Base-by-base conservation (phyloP, 1,139 yeast species). In the Diutina pseudorugosa region DNA sequence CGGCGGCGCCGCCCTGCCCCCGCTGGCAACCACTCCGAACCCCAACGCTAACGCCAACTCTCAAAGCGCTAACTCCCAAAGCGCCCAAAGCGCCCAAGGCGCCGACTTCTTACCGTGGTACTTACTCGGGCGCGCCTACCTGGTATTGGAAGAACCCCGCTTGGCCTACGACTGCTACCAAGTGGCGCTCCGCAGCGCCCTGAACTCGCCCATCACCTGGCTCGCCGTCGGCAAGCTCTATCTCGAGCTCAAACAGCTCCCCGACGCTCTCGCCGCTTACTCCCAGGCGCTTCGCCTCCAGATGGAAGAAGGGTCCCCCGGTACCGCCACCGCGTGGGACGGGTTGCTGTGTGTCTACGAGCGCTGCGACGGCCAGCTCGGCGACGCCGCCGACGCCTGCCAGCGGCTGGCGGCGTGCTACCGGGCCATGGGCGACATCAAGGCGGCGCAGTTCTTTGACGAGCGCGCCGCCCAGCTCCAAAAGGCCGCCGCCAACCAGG, bases 221-320 rank as follows among this genome's bases (percentile, higher is more conserved):
- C 64, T 83, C 44, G 81, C 84, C 0, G 81, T 82, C 23, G 89
- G 87, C 1, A 73, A 78, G 27, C 66, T 83, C 51, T 82, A 82
- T 60, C 64, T 82, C 54, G 76, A 75, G 56, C 67, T 81, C 59
- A 77, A 77, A 52, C 88, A 82, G 62, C 64, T 82, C 27, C 77
- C 82, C 3, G 88, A 82, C 60, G 82, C 88, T 0, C 66, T 82
- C 52, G 82, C 84, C 6, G 87, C 87, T 2, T 83, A 80, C 61
- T 77, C 84, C 1, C 85, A 82, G 62, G 86, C 85, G 1, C 71
- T 80, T 41, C 66, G 81, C 50, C 63, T 79, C 25, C 77, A 76
- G 58, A 69, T 71, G 52, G 81, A 77, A 51, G 80, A 75, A 51
- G 71, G 71, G 14, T 68, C 75, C 2, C 70, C 76, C 4, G 78